Evolutionary conservation across 345 rosid species (phyloP), one percentile per base, ranked within the genome.

Genomic region (Cardamine chenopodiifolia): DNA sequence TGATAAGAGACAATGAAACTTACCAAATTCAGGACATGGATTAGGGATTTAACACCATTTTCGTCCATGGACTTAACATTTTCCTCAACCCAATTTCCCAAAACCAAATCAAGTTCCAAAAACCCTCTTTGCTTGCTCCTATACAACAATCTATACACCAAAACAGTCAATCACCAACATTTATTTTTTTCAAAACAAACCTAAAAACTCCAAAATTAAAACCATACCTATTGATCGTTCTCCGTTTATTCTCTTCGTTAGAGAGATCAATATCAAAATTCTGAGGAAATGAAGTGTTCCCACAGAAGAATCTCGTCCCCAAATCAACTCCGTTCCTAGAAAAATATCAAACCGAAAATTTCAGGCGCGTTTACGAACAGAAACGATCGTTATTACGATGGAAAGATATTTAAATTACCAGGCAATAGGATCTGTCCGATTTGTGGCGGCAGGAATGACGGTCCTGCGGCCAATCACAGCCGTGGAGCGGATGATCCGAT

Each of bases 121-220:
- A 86, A 87, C 25, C 99, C 99, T 84, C 99, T 81, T 75, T 95
- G 99, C 66, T 77, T 95, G 83, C 99, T 95, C 86, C 98, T 85
- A 80, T 95, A 92, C 82, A 95, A 75, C 80, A 95, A 66, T 68
- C 98, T 94, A 56, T 22, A 20, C 52, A 47, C 72, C 31, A 17
- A 58, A 32, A 28, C 2, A 60, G 0, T 44, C 65, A 54, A 44
- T 34, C 35, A 59, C 4, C 70, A 39, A 77, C 1, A 54, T 17
- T n/a, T 25, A 9, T 25, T 10, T 2, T 17, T 57, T 28, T 5
- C 35, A 2, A 6, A 6, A 9, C 45, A 62, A 26, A 52, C 15
- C 11, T 25, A 28, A n/a, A 25, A 70, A 17, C 47, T n/a, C 52
- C 3, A 57, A 49, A 71, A 26, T 1, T 7, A 6, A 34, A 66